Percentiles rank a stretch among this genome's conserved stretches.
These are phyloP conservation scores for Thalassiosira profunda DNA, from an alignment of 108 stramenopile species.

Conservation along the genomic window DNA sequence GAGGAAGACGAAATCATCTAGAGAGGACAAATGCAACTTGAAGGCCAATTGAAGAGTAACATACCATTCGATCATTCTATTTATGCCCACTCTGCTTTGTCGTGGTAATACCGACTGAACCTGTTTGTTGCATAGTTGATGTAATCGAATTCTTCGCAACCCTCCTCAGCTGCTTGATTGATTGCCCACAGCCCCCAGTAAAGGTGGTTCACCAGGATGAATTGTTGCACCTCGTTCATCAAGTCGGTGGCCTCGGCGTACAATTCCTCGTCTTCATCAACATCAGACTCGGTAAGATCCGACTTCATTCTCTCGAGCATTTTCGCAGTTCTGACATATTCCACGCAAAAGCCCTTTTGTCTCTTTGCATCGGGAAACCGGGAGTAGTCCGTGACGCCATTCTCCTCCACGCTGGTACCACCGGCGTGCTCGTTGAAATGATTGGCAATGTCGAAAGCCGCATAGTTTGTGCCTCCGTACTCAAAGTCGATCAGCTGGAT, in stretches of 20 bases:
- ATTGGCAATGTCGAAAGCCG: conserved; percentile 91
- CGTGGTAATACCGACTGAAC: conserved; percentile 34
- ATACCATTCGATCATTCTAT: no score
- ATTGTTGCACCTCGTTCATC: conserved; percentile 59
- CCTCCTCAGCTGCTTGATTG: conserved; percentile 86
- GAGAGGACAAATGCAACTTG: no score
- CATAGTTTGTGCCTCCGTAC: conserved; percentile 87
- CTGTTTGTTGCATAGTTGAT: conserved; percentile 34
- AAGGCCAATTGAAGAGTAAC: no score
- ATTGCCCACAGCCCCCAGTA: conserved; percentile 93
- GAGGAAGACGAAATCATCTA: conserved; percentile 12
- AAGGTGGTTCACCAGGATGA: conserved; percentile 82
- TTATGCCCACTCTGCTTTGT: conserved; percentile 24
- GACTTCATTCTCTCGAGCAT: conserved; percentile 12
- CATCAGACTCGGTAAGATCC: background rate
- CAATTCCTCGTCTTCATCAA: conserved; percentile 10
- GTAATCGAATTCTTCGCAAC: conserved; percentile 78
- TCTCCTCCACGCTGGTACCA: conserved; percentile 54
- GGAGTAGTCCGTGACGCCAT: conserved; percentile 67
- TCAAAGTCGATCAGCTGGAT: conserved; percentile 94
- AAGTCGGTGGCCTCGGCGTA: conserved; percentile 29
- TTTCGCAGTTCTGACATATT: conserved; percentile 52
- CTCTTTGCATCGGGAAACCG: conserved; percentile 50
- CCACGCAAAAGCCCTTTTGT: conserved; percentile 58
- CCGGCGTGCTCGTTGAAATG: conserved; percentile 93